Conservation (phyloP, 2,329 filamentous ascomycete species). For the Metarhizium guizhouense region DNA sequence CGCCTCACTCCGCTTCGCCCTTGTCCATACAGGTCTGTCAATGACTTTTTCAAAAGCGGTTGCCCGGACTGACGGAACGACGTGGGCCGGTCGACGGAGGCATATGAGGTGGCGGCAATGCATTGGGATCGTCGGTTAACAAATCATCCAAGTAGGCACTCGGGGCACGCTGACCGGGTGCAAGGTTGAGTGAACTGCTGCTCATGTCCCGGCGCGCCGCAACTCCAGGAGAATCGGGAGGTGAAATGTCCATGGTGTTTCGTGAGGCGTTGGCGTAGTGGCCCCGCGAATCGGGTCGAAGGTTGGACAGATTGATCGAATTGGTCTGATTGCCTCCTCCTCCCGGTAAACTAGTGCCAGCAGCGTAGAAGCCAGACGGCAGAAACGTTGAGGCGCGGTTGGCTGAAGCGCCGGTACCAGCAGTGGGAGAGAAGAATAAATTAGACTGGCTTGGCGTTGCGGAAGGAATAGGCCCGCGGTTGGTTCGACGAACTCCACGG, state of each 20-base stretch:
- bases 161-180: constrained; percentile 62
- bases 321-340: constrained; percentile 37
- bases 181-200: constrained; percentile 53
- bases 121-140: constrained; percentile 62
- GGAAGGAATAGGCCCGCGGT: constrained; percentile 43
- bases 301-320: constrained; percentile 52
- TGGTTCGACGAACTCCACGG: constrained; percentile 42
- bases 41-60: constrained; percentile 15
- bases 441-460: constrained; percentile 55
- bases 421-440: constrained; percentile 92
- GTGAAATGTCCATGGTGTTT: constrained; percentile 39
- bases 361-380: constrained; percentile 84
- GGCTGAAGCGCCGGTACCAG: constrained; percentile 48
- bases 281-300: constrained; percentile 49
- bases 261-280: constrained; percentile 32
- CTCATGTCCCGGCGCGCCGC: constrained; percentile 42
- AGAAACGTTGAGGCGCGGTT: constrained; percentile 72
- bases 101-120: constrained; percentile 37
- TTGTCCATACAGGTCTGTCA: background rate
- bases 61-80: constrained; percentile 13
- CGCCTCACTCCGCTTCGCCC: background rate
- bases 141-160: constrained; percentile 87
- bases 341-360: constrained; percentile 45
- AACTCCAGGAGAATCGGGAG: constrained; percentile 56
- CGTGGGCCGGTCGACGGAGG: constrained; percentile 14